Evolutionary conservation across 345 rosid species (phyloP).

Genomic region (Rhizophora mangle): DNA sequence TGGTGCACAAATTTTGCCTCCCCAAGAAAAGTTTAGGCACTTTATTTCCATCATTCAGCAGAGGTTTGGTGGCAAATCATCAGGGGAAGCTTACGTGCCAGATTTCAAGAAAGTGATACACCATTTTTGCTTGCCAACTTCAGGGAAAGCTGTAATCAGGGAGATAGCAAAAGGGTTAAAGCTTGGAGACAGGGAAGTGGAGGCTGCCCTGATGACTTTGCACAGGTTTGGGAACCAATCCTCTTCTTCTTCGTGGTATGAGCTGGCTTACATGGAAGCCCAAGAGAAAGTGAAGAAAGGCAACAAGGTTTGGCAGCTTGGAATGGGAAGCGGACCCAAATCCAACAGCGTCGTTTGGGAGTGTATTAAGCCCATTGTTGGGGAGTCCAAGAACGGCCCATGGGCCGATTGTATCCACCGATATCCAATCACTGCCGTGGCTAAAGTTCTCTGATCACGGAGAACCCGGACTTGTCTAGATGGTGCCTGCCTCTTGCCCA

Average conservation of each 20-base stretch:
- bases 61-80: conserved; percentile 19
- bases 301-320: conserved; percentile 48
- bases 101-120: conserved; percentile 42
- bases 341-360: conserved; percentile 41
- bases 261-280: conserved; percentile 50
- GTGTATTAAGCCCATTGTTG: conserved; percentile 37
- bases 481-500: no score
- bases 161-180: conserved; percentile 46
- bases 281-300: conserved; percentile 48
- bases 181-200: conserved; percentile 37
- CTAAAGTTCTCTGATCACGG: not conserved
- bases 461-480: no score
- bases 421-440: conserved; percentile 24
- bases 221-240: conserved; percentile 63
- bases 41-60: conserved; percentile 24
- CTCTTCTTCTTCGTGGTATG: conserved; percentile 54
- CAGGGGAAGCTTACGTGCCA: conserved; percentile 40
- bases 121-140: conserved; percentile 51
- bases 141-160: conserved; percentile 41
- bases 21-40: conserved; percentile 28
- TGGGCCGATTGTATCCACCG: conserved; percentile 40
- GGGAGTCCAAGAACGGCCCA: conserved; percentile 32
- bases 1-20: conserved; percentile 38
- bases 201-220: conserved; percentile 51
- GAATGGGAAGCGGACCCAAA: conserved; percentile 52